Conservation (phyloP, 176 grass and related monocot species). For the Saccharum spontaneum region DNA sequence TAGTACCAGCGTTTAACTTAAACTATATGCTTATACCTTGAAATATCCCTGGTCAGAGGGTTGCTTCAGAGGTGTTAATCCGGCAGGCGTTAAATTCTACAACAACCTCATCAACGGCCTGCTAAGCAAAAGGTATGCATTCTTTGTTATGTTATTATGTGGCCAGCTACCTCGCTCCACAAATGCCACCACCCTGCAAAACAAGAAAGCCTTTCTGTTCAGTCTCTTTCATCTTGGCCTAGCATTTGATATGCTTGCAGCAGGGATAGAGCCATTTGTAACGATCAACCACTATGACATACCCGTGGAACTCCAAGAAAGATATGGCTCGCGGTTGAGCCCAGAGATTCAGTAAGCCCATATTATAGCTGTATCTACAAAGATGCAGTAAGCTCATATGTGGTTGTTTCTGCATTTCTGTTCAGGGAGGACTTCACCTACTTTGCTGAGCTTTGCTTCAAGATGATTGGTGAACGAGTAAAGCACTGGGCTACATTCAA, state of each 20-base stretch:
- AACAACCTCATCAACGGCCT: conserved; percentile 47
- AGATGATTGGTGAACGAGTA: conserved; percentile 61
- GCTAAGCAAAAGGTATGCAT: conserved; percentile 43
- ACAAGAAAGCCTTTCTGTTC: not conserved
- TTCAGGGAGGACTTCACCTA: conserved; percentile 60
- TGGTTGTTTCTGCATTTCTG: not conserved
- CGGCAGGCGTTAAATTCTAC: conserved; percentile 50
- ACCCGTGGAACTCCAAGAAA: conserved; percentile 55
- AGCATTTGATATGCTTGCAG: not conserved
- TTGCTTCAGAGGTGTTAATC: conserved; percentile 48
- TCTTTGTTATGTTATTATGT: not conserved
- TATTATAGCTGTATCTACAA: not conserved
- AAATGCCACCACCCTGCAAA: not conserved
- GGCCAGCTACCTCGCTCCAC: not conserved
- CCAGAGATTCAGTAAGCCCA: conserved; percentile 50
- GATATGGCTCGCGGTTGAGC: conserved; percentile 60
- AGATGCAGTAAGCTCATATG: not conserved
- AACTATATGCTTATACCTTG: not conserved
- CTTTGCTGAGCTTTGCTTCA: conserved; percentile 64
- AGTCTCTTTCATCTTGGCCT: not conserved
- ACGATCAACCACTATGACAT: conserved; percentile 60
- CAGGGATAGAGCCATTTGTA: conserved; percentile 72
- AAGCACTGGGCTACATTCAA: conserved; percentile 66
- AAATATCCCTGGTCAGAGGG: conserved; percentile 34
- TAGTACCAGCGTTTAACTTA: no score